phyloP scores from a whole-genome alignment of 208 protist species.

The Acanthamoeba lenticulata region DNA sequence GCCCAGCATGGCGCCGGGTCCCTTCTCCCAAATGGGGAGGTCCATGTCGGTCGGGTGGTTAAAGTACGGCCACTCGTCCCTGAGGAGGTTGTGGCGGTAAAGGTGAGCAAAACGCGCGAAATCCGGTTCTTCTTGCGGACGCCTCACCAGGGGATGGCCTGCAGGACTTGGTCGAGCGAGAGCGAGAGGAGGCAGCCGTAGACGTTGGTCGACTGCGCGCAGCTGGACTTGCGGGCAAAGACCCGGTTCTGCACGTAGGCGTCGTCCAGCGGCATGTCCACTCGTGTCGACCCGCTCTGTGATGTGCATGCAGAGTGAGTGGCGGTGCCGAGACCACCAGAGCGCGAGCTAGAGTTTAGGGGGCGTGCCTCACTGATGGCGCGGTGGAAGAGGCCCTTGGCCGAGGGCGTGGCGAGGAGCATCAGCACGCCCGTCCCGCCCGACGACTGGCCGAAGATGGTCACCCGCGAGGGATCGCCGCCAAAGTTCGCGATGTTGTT shows the following conservation, averaged over 20 bases:
- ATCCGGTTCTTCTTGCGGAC: no score
- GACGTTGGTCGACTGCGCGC: background rate
- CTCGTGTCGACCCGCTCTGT: background rate
- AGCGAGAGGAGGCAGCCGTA: background rate
- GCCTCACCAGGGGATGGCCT: background rate
- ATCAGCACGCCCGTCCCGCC: background rate
- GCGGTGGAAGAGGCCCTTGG: conserved; percentile 1
- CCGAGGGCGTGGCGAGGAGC: background rate
- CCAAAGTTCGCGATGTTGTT: conserved; percentile 60
- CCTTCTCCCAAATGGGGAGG: background rate
- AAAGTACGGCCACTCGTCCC: background rate
- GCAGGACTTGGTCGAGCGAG: background rate
- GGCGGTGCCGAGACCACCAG: no score
- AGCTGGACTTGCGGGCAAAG: background rate
- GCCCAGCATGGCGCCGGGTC: background rate
- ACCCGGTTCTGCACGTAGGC: background rate
- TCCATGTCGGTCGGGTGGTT: conserved; percentile 3
- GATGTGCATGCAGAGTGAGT: background rate
- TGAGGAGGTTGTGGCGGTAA: background rate
- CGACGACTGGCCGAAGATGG: conserved; percentile 2
- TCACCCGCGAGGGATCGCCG: conserved; percentile 6
- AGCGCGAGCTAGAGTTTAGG: background rate
- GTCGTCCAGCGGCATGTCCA: background rate
- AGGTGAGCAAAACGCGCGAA: no score
- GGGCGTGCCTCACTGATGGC: background rate